These are phyloP conservation scores for Flaveria bidentis DNA, from an alignment of 129 eudicot genomes.

Conservation along the genomic window DNA sequence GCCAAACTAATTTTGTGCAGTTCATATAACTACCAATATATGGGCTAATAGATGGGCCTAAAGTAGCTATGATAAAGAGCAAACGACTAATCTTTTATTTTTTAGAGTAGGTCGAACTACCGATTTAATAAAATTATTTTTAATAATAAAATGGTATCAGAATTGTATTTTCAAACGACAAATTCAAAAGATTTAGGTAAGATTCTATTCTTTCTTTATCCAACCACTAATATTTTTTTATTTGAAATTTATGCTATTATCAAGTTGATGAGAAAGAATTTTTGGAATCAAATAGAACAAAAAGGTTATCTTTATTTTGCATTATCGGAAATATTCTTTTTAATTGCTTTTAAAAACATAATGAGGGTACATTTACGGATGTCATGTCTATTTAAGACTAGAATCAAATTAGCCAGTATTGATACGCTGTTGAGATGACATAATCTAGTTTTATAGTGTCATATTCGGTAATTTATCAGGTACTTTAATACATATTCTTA, in stretches of 20 bases:
- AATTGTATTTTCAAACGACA: background rate
- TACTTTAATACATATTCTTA: conserved; percentile 34
- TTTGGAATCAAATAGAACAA: conserved; percentile 34
- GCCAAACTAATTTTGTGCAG: background rate
- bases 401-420: conserved; percentile 29
- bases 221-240: conserved; percentile 32
- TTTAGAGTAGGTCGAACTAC: background rate
- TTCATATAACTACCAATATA: background rate
- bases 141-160: background rate
- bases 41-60: background rate
- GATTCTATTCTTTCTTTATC: conserved; percentile 45
- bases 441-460: conserved; percentile 30
- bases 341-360: conserved; percentile 28
- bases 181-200: conserved; percentile 28
- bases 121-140: background rate
- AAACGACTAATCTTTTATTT: background rate
- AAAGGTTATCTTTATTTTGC: conserved; percentile 42
- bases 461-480: conserved; percentile 34
- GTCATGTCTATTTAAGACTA: conserved; percentile 42
- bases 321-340: conserved; percentile 41
- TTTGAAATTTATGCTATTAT: conserved; percentile 33
- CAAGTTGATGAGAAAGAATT: conserved; percentile 41
- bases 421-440: conserved; percentile 34
- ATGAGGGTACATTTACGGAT: conserved; percentile 39
- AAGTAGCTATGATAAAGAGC: background rate